These are phyloP conservation scores for Prunus persica DNA, from an alignment of 306 rosid species.

Conservation along the genomic window DNA sequence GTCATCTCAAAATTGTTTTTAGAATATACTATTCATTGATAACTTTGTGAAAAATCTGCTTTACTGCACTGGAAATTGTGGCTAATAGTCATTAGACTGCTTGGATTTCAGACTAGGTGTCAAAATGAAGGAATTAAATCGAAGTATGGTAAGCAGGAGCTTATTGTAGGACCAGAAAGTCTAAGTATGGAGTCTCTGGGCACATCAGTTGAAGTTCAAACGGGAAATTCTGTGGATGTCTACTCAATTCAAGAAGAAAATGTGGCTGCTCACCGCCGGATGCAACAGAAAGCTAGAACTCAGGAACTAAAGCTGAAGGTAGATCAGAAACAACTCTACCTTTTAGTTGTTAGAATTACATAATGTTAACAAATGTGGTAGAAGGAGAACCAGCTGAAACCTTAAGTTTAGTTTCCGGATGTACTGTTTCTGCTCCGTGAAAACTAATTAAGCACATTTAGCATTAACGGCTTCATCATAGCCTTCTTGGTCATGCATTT, in stretches of 20 bases:
- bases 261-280: constrained; percentile 28
- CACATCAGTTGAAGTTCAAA: constrained; percentile 74
- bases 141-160: constrained; percentile 27
- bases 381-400: neutral
- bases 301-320: constrained; percentile 65
- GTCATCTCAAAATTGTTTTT: neutral
- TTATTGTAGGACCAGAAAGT: constrained; percentile 35
- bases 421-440: too few relatives aligned
- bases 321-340: neutral
- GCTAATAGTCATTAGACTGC: constrained; percentile 11
- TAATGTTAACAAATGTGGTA: neutral
- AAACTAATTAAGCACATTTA: too few relatives aligned
- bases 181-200: constrained; percentile 51
- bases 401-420: neutral
- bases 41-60: neutral
- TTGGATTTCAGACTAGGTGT: constrained; percentile 58
- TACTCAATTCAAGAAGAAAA: constrained; percentile 56
- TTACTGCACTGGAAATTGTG: constrained; percentile 15
- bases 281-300: constrained; percentile 48
- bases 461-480: too few relatives aligned
- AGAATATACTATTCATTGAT: neutral
- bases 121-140: constrained; percentile 27
- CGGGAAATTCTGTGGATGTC: constrained; percentile 57
- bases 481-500: too few relatives aligned
- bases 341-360: neutral